Evolutionary conservation across 208 protist genomes (phyloP).

Genomic region (Herpetomonas muscarum): DNA sequence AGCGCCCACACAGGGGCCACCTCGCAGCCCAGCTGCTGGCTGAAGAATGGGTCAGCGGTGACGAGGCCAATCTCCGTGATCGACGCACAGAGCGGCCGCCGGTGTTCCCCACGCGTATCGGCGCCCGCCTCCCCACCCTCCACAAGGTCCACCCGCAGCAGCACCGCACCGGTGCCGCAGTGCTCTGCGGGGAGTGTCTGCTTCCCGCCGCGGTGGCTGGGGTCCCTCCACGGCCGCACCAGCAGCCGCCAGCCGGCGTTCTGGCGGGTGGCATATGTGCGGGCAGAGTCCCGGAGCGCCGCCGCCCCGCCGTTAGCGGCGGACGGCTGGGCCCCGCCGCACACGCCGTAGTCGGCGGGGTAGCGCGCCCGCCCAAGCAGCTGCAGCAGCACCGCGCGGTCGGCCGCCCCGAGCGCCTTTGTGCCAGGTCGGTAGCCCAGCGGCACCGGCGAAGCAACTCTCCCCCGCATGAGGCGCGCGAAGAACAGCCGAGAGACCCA

Average conservation of each 20-base stretch:
- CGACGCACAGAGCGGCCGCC: too few species aligned
- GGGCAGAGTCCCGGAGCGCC: conserved; percentile 12
- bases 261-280: conserved; percentile 19
- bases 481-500: too few species aligned
- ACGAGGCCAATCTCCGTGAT: conserved; percentile 57
- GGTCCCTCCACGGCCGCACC: conserved; percentile 20
- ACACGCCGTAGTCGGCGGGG: conserved; percentile 24
- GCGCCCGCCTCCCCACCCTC: background rate
- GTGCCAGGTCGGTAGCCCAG: conserved; percentile 9
- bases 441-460: background rate
- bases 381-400: conserved; percentile 42
- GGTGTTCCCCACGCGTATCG: too few species aligned
- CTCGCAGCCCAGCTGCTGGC: conserved; percentile 59
- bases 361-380: conserved; percentile 44
- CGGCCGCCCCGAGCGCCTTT: conserved; percentile 32
- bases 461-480: background rate
- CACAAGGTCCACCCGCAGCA: conserved; percentile 10
- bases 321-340: background rate
- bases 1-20: conserved; percentile 55
- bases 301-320: background rate
- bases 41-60: conserved; percentile 50
- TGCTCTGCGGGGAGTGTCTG: conserved; percentile 15
- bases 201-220: conserved; percentile 3
- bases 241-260: conserved; percentile 44
- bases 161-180: conserved; percentile 21